Base-by-base conservation (phyloP, 345 rosid genomes). In the Eutrema heterophyllum region DNA sequence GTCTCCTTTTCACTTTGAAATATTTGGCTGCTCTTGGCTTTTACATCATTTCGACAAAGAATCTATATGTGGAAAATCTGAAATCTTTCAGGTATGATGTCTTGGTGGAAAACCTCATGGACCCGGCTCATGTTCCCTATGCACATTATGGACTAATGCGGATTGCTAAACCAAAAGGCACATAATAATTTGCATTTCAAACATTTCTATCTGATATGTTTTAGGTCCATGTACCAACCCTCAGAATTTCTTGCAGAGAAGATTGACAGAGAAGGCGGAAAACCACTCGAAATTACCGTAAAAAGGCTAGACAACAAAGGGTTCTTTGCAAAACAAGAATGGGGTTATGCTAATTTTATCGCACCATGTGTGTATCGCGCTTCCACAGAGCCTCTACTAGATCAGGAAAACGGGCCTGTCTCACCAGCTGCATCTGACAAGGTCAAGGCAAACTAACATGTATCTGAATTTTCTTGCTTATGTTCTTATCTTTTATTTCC, bases 51-150 rank as follows among this genome's bases (percentile, higher is more conserved):
- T 30, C 54, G 30, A 38, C 9, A 27, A 21, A 10, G 16, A 50
- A 66, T 32, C 12, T 64, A 5, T 27, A 3, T 69, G 80, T 35
- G 24, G 24, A 21, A 18, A 53, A 51, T 68, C 39, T 60, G 33
- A 27, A 49, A 55, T 9, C 43, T 35, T 80, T 79, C 78, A 90
- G 98, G 83, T 87, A 93, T 27, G 98, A 93, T 64, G 86, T 93
- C 33, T 69, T 90, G 79, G 32, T 89, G 38, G 98, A 90, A 80
- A 93, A 93, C 62, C 86, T 90, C 39, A 89, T 90, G 97, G 97
- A 93, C 80, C 98, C 96, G 48, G 88, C 96, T 76, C 98, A 93
- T 80, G 96, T 90, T 74, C 98, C 93, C 9, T 90, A 89, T 78
- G 96, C 98, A 45, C 98, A 90, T 78, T 82, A 87, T 68, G 89